Base-by-base conservation (phyloP, 2,329 filamentous ascomycete species). In the Aspergillus ochraceus region DNA sequence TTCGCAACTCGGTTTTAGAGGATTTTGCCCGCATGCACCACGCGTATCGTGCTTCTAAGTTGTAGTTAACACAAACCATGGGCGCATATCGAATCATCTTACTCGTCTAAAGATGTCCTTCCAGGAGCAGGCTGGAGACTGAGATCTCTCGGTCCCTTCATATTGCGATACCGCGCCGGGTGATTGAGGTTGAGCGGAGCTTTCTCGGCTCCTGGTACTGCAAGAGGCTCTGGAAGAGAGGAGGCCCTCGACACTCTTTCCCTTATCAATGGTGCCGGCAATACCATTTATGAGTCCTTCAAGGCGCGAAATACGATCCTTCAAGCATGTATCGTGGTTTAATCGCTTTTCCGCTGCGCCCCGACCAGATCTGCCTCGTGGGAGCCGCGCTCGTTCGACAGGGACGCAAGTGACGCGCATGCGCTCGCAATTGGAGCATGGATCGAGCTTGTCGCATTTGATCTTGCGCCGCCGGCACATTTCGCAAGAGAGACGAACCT, bases 401-500 rank as follows among this genome's bases (percentile, higher is more conserved):
- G 72, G 68, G 19, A 71, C 63, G 47, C 71, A 74, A 2, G 62
- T 58, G 24, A 65, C 59, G 3, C 69, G 66, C 2, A 67, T 59
- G 11, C 68, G 61, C 42, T 64, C 58, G 47, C 71, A 75, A 53
- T 70, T 74, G 10, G 68, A 67, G 47, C 72, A 74, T 1, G 72
- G 72, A 50, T 64, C 65, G 11, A 68, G 63, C 57, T 74, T 75
- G 60, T 74, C 71, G 49, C 71, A 75, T 60, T 68, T 73, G 10
- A 73, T 70, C 53, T 74, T 75, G 49, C 72, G 73, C 54, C 68
- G 67, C 26, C 65, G 70, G 58, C 70, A 74, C 26, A 65, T 62
- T 55, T 73, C 70, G 32, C 73, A 75, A 56, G 66, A 71, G 3
- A 75, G 62, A 22, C 68, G 64, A 6, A 71, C 69, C 24, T 52